These are phyloP conservation scores for Mycena floridula DNA, from an alignment of 768 basidiomycete genomes.

Conservation along the genomic window DNA sequence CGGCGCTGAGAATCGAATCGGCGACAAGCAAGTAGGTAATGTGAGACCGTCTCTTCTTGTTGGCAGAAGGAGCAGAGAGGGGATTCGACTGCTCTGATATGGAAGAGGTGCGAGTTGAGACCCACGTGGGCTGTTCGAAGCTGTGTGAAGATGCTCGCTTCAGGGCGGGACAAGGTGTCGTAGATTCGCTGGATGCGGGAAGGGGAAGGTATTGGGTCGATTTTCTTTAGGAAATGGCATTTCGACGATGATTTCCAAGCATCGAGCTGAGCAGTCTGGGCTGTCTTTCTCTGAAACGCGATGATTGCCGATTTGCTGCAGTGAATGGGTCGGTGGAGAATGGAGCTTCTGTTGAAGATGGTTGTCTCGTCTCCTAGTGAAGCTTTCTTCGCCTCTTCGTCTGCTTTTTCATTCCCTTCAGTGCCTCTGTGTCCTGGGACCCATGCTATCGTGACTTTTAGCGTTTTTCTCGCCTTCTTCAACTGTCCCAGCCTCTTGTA, in stretches of 20 bases:
- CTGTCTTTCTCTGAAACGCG: background rate
- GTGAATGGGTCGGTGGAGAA: background rate
- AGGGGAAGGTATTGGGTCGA: slow-evolving; percentile 2
- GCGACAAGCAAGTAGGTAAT: slow-evolving; percentile 10
- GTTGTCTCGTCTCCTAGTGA: background rate
- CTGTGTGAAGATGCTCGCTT: slow-evolving; percentile 9
- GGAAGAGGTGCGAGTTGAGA: slow-evolving; percentile 13
- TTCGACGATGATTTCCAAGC: slow-evolving; percentile 2
- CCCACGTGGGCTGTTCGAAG: slow-evolving; percentile 11
- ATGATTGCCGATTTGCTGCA: slow-evolving; percentile 5
- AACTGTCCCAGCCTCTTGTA: background rate
- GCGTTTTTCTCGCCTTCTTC: background rate
- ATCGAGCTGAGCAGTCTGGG: background rate
- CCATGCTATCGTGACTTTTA: slow-evolving; percentile 9
- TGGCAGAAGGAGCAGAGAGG: slow-evolving; percentile 7
- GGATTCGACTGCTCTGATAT: slow-evolving; percentile 8
- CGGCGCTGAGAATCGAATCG: background rate
- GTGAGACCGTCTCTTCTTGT: slow-evolving; percentile 7
- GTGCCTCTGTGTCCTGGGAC: slow-evolving; percentile 16
- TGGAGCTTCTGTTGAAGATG: background rate
- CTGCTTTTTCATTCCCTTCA: slow-evolving; percentile 16
- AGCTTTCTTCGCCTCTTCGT: slow-evolving; percentile 14
- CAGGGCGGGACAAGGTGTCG: slow-evolving; percentile 3
- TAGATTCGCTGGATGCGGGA: slow-evolving; percentile 3
- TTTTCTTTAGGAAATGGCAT: background rate